phyloP scores from a whole-genome alignment of 2,329 filamentous ascomycete species.

The Ophiocordyceps camponoti-floridani region DNA sequence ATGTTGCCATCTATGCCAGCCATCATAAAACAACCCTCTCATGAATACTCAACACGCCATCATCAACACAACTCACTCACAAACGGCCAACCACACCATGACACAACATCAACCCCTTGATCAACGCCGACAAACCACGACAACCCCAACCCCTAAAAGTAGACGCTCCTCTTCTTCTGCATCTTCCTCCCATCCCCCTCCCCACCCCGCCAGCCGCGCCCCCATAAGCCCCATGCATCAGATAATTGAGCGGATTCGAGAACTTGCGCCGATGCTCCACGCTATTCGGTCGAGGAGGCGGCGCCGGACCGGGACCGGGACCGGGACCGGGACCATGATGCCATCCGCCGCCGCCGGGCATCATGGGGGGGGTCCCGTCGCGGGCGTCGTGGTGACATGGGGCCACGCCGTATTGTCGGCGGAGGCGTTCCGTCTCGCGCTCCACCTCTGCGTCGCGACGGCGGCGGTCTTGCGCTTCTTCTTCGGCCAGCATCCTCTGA shows the following conservation, averaged over 20 bases:
- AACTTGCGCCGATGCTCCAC: neutral
- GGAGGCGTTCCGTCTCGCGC: slow-evolving; percentile 67
- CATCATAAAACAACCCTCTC: too few relatives aligned
- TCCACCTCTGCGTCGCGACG: slow-evolving; percentile 44
- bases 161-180: slow-evolving; percentile 29
- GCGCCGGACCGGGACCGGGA: slow-evolving; percentile 12
- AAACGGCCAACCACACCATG: too few relatives aligned
- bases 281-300: slow-evolving; percentile 12
- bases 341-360: slow-evolving; percentile 6
- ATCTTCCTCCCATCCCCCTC: slow-evolving; percentile 20
- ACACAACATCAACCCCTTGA: too few relatives aligned
- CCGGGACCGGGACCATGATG: neutral
- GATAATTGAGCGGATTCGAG: slow-evolving; percentile 8
- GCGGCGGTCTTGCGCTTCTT: slow-evolving; percentile 42
- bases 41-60: too few relatives aligned
- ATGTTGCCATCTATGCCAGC: too few relatives aligned
- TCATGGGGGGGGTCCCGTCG: too few relatives aligned
- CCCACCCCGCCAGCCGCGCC: slow-evolving; percentile 23
- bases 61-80: too few relatives aligned
- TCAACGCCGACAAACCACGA: too few relatives aligned
- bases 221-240: slow-evolving; percentile 15
- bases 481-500: slow-evolving; percentile 41
- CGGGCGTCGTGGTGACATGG: too few relatives aligned
- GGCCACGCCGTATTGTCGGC: slow-evolving; percentile 45
- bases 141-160: slow-evolving; percentile 20